A percentile compares a stretch with the other conserved stretches of the same genome.
These are phyloP conservation scores for Achaetomium macrosporum DNA, from an alignment of 2,329 filamentous ascomycete species.

Conservation along the genomic window DNA sequence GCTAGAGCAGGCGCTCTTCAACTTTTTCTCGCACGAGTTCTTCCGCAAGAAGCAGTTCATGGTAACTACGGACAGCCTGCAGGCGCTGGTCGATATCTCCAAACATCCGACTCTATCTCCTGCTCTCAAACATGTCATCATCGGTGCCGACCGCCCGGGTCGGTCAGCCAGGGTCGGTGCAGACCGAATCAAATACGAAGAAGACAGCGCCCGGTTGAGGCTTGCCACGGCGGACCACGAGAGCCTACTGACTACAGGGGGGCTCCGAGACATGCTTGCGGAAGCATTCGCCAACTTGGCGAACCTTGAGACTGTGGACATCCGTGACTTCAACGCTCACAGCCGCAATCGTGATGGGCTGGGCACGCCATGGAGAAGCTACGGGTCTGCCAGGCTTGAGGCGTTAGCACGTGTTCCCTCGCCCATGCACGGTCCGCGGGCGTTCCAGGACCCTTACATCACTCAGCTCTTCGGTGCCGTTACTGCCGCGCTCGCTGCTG, in stretches of 20 bases:
- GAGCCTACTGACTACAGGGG: conserved; percentile 38
- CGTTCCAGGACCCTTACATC: conserved; percentile 20
- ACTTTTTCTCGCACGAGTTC: conserved; percentile 55
- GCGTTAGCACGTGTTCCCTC: conserved; percentile 30
- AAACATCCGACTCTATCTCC: conserved; percentile 36
- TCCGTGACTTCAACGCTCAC: conserved; percentile 52
- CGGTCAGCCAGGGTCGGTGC: too few species aligned
- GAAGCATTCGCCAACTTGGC: conserved; percentile 50
- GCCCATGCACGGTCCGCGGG: not conserved
- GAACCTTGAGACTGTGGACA: conserved; percentile 50
- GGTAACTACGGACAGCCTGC: conserved; percentile 51
- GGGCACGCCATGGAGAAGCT: conserved; percentile 46
- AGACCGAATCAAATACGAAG: not conserved
- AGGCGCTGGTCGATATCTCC: conserved; percentile 49
- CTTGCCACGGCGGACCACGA: conserved; percentile 23
- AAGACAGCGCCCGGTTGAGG: not conserved
- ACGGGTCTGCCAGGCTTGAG: conserved; percentile 39
- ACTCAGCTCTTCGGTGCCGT: conserved; percentile 36
- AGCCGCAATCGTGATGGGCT: conserved; percentile 45
- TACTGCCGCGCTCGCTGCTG: conserved; percentile 38
- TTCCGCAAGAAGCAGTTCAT: conserved; percentile 63
- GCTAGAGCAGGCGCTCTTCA: conserved; percentile 49
- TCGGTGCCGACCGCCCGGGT: conserved; percentile 36
- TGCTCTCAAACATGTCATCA: conserved; percentile 42
- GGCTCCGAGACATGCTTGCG: conserved; percentile 47